Evolutionary conservation across 2,329 filamentous ascomycete species (phyloP), one percentile per base, ranked within the genome.

Genomic region (Drechslerella dactyloides): DNA sequence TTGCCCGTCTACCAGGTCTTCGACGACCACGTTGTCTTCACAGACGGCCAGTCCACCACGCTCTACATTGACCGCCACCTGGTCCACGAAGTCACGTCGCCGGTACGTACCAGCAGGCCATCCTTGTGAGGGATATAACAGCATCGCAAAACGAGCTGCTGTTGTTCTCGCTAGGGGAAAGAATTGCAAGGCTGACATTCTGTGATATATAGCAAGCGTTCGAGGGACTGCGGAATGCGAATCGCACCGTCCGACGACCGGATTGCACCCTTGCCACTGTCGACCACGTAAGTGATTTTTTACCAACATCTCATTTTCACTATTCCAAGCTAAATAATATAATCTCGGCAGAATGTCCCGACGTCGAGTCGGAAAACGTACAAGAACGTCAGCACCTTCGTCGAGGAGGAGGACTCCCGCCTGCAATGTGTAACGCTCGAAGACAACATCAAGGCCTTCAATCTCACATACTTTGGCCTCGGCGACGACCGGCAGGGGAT

Each of bases 51-150:
- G 68, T 70, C 84, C 96, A 77, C 83, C 96, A 75, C 85, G 23
- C 76, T 97, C 69, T 97, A 97, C 80, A 97, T 97, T 79, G 91
- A 91, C 92, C 83, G 94, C 80, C 94, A 99, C 84, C 85, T 99
- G 74, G 93, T 97, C 74, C 94, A 99, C 80, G 94, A 99, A 84
- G 94, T 99, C 80, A 99, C 94, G 77, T 97, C 93, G 77, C 94
- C 94, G 74, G 90, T 92, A 85, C 79, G 88, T 81, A 73, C 58
- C 58, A 54, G 54, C 40, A 76, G 60, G 76, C 73, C 65, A 51
- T 46, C 57, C 40, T 52, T 17, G 51, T 30, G 15, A 24, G 40
- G 62, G 17, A 24, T 19, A 33, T 8, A 8, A 3, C 27, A n/a
- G n/a, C n/a, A n/a, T n/a, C n/a, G n/a, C n/a, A n/a, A n/a, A n/a